Conservation (phyloP, 78 protist genomes). For the Dictyostelium discoideum region dicty_2.7 NC_007091.3:4428501-4429000, state of each 20-base stretch:
- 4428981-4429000: constrained; percentile 75
- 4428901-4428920: constrained; percentile 77
- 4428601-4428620: constrained; percentile 91
- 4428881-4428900: constrained; percentile 73
- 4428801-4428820: constrained; percentile 82
- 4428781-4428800: constrained; percentile 84
- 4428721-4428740: constrained; percentile 93
- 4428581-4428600: constrained; percentile 87
- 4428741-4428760: constrained; percentile 80
- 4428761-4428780: constrained; percentile 90
- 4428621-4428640: constrained; percentile 84
- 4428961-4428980: constrained; percentile 73
- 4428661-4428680: constrained; percentile 95
- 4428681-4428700: constrained; percentile 70
- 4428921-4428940: constrained; percentile 75
- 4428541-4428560: constrained; percentile 89
- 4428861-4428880: constrained; percentile 66
- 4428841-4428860: constrained; percentile 70
- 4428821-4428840: constrained; percentile 79
- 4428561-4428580: constrained; percentile 85
- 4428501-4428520: constrained; percentile 44
- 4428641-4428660: constrained; percentile 94
- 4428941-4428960: constrained; percentile 69
- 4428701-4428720: constrained; percentile 87
- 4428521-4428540: constrained; percentile 63